Base-by-base conservation (phyloP, 2,329 filamentous ascomycete species). In the Aciculosporium take region DNA sequence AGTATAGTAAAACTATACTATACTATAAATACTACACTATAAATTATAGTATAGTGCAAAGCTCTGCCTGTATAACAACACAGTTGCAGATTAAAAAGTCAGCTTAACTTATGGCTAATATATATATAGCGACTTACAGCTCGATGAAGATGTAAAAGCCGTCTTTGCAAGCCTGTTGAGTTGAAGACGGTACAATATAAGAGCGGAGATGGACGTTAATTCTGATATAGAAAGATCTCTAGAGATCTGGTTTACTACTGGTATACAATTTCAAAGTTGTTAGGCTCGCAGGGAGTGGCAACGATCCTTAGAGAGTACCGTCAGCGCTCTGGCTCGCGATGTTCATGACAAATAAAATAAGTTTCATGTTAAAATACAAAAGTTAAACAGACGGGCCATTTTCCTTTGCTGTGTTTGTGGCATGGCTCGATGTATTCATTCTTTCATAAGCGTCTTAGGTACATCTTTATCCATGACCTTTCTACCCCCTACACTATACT, bases 211-310 rank as follows among this genome's bases (percentile, higher is more conserved):
- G 27, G 71, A 74, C 46, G 63, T 81, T 32, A 72, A 82, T 48
- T 73, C 77, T 12, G 77, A 79, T 3, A 68, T 80, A 40, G 73
- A 80, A 51, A 65, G 70, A 45, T 94, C n/a, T n/a, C n/a, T n/a
- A n/a, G 86, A 84, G 63, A 94, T 20, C 84, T 84, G 10, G 83
- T 88, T 7, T 89, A 81, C 55, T 83, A 88, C 54, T 61, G 56
- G 5, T 57, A 63, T 57, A 63, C 29, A 32, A 51, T 1, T 44
- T 51, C 7, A 74, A 66, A 44, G 85, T 95, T 1, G 65, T 91
- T n/a, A 91, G 96, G 59, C 88, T 89, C 0, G 96, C 91, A 0
- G 91, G 91, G 8, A 91, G 87, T 17, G 91, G 91, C 1, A 98
- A 98, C 60, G 80, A 83, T 0, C 96, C 95, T 52, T 66, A 95